Percentiles rank a stretch among this genome's conserved stretches.
phyloP scores from a whole-genome alignment of 202 grass and related monocot species.

The Digitaria exilis region DNA sequence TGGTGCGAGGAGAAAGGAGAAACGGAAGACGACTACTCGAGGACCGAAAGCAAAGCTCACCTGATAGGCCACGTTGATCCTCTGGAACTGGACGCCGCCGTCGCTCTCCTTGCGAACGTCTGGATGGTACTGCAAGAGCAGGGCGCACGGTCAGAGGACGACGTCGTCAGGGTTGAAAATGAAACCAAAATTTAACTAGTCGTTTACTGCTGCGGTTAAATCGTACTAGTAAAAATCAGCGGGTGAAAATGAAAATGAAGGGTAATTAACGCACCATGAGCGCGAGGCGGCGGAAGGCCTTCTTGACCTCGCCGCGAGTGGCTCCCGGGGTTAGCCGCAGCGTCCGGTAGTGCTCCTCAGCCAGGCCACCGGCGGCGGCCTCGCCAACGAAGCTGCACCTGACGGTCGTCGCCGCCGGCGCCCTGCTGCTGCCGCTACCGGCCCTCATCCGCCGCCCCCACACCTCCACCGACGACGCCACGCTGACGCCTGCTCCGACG shows the following conservation, averaged over 20 bases:
- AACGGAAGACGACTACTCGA: no score
- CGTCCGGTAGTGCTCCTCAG: conserved; percentile 65
- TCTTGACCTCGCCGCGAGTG: conserved; percentile 74
- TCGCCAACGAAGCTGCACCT: conserved; percentile 34
- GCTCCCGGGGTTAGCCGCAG: conserved; percentile 64
- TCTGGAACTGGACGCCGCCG: conserved; percentile 53
- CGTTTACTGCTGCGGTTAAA: not conserved
- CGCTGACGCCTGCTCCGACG: conserved; percentile 1
- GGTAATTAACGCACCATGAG: conserved; percentile 76
- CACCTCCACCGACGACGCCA: conserved; percentile 26
- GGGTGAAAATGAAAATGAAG: no score
- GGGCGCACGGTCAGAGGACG: not conserved
- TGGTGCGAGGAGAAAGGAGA: no score
- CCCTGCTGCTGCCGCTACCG: no score
- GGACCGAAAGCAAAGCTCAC: conserved; percentile 11
- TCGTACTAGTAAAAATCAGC: not conserved
- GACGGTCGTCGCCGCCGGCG: not conserved
- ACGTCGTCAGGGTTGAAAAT: not conserved
- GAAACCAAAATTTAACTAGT: not conserved
- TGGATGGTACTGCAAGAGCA: conserved; percentile 70
- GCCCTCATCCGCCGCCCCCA: not conserved
- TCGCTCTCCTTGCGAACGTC: conserved; percentile 72
- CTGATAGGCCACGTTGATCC: conserved; percentile 75
- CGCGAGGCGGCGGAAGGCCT: conserved; percentile 76
- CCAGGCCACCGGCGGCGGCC: conserved; percentile 31